Base-by-base conservation (phyloP, 148 eudicot genomes). In the Rheum nobile region DNA sequence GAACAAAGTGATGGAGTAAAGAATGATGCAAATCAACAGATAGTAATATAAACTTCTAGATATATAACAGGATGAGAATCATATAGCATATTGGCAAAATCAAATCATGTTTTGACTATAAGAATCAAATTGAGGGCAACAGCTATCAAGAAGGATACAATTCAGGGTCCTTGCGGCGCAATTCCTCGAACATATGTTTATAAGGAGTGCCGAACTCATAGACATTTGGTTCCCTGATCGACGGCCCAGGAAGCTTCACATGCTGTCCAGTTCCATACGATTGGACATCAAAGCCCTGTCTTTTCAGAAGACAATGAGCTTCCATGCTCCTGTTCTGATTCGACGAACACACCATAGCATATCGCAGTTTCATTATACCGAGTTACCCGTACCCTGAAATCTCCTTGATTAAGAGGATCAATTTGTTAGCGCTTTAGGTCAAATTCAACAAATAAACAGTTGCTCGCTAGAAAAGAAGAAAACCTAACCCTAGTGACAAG, bases 321-420 rank as follows among this genome's bases (percentile, higher is more conserved):
- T 95, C 98, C 98, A 95, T 95, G 78, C 98, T 95, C 47, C 97
- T 76, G 63, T 95, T 95, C 82, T 95, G 98, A 71, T 95, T 95
- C 71, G 98, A 95, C 3, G 97, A 95, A 74, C 98, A 95, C 55
- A 95, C 98, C 98, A 95, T 91, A 13, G 98, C 97, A 77, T 84
- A 85, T 44, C 91, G 81, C 28, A 76, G 77, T 78, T 84, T 86
- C 94, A 84, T 88, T 41, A 65, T 34, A 0, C 70, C 22, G 12
- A 29, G 19, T 61, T 61, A 63, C 13, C 68, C 8, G n/a, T 29
- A 24, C 9, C 14, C 16, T 55, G 8, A 24, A n/a, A 54, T 54
- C 10, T 7, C 61, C 61, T 8, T 54, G 28, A 54, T 54, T 54
- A 7, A 24, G 6, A 59, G 28, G 19, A 17, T 26, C 67, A 59